Base-by-base conservation (phyloP, 805 yeast species). In the Pichia thaimueangensis region DNA sequence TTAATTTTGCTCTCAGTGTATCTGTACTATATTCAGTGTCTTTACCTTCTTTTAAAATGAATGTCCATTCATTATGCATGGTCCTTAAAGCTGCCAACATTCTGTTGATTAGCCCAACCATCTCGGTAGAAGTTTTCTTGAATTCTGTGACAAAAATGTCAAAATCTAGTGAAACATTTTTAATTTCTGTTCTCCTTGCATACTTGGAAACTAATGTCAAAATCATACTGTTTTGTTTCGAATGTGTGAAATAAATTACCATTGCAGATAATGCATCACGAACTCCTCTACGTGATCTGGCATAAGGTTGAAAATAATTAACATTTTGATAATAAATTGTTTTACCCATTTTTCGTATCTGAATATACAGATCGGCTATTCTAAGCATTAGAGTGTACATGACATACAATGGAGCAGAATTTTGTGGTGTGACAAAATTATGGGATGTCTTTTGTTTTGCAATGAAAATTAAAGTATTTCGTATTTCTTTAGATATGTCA, bases 321-420 rank as follows among this genome's bases (percentile, higher is more conserved):
- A 60, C 54, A 55, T 76, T 74, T 31, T 74, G 68, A 20, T 67
- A 56, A 48, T 66, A 73, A 6, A 72, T 52, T 35, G 70, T 67
- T 45, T 75, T 64, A 4, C 80, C 80, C 39, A 69, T 60, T 45
- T 65, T 65, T 38, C 81, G 60, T 19, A 72, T 50, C 3, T 71
- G 57, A 5, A 70, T 63, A 50, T 74, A 75, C 25, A 75, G 42
- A 50, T 76, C 81, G 34, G 78, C 76, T 32, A 73, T 52, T 37
- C 76, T 59, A 28, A 74, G 51, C 5, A 75, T 60, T 41, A 69
- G 47, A 6, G 67, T 45, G 39, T 73, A 62, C 5, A 65, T 50
- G 24, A 66, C 58, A 48, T 76, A 80, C 43, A 74, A 49, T 2
- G 40, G 35, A 12, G 35, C 12, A 21, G 29, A 21, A 16, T 23